A percentile compares a stretch with the other conserved stretches of the same genome.
These are phyloP conservation scores for Agrocybe praecox DNA, from an alignment of 768 basidiomycete species.

Conservation along the genomic window DNA sequence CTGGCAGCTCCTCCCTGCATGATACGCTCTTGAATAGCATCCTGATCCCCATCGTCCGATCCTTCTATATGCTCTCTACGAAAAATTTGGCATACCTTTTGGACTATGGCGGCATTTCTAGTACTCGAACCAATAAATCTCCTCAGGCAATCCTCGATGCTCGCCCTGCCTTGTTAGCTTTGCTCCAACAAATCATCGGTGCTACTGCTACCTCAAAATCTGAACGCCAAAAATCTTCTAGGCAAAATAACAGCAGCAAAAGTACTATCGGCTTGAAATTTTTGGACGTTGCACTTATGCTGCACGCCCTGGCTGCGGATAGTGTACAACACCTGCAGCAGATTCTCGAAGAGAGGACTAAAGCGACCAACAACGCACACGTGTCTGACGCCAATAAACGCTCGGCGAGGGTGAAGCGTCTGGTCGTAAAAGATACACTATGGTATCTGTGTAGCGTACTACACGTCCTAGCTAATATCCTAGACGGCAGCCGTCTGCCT, in stretches of 20 bases:
- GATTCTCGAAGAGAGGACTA: conserved; percentile 19
- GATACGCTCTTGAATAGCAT: not conserved
- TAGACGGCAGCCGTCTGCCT: not conserved
- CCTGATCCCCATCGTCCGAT: conserved; percentile 22
- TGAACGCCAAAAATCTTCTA: not conserved
- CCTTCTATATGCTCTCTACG: conserved; percentile 28
- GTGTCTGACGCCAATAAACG: not conserved
- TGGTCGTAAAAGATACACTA: conserved; percentile 49
- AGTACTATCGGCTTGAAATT: no score
- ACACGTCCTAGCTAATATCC: conserved; percentile 24
- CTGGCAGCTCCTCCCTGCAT: not conserved
- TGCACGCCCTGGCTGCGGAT: conserved; percentile 36
- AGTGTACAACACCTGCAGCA: conserved; percentile 39
- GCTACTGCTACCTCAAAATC: not conserved
- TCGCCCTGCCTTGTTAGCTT: conserved; percentile 17
- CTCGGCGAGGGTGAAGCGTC: conserved; percentile 31
- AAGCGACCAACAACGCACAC: not conserved
- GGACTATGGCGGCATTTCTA: conserved; percentile 1
- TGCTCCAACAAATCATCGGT: conserved; percentile 10
- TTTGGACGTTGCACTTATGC: conserved; percentile 10
- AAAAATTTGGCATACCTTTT: conserved; percentile 13
- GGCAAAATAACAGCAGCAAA: not conserved
- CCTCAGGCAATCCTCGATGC: conserved; percentile 7
- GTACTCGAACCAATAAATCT: not conserved
- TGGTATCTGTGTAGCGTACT: conserved; percentile 56